phyloP scores from a whole-genome alignment of 2,329 filamentous ascomycete species.

The Clonostachys sp. region DNA sequence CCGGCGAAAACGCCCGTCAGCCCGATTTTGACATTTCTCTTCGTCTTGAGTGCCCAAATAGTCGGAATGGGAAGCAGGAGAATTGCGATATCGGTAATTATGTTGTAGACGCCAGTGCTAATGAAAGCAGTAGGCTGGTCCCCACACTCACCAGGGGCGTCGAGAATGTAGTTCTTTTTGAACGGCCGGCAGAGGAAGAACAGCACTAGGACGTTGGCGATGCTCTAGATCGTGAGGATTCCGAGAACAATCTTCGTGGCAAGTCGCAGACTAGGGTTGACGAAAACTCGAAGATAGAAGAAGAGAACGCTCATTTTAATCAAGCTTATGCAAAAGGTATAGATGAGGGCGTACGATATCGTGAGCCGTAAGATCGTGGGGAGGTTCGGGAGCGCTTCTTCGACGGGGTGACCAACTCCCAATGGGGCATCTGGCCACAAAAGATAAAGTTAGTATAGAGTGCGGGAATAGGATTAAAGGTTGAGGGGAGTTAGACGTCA shows the following conservation, averaged over 20 bases:
- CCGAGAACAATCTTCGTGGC: constrained; percentile 19
- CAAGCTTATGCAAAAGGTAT: constrained; percentile 23
- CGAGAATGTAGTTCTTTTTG: constrained; percentile 12
- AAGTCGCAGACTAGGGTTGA: constrained; percentile 18
- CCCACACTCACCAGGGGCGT: constrained; percentile 22
- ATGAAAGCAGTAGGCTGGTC: constrained; percentile 29
- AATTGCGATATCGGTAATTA: constrained; percentile 29
- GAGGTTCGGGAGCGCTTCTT: constrained; percentile 13
- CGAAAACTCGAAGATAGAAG: constrained; percentile 37
- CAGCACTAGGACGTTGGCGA: constrained; percentile 13
- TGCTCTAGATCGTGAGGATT: constrained; percentile 18
- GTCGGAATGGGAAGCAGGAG: constrained; percentile 27
- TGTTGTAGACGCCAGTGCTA: constrained; percentile 30
- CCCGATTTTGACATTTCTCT: constrained; percentile 16
- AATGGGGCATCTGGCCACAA: constrained; percentile 9
- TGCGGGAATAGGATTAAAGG: neutral
- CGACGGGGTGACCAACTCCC: constrained; percentile 15
- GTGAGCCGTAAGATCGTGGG: constrained; percentile 17
- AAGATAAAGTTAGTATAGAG: neutral
- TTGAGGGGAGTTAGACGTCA: constrained; percentile 9
- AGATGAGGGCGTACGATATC: constrained; percentile 29
- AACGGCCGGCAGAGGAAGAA: constrained; percentile 18
- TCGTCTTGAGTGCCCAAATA: constrained; percentile 25
- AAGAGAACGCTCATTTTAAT: constrained; percentile 33
- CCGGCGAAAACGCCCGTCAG: constrained; percentile 18